Evolutionary conservation across 2,329 filamentous ascomycete species (phyloP), one percentile per base, ranked within the genome.

Genomic region (Talaromyces sp.): DNA sequence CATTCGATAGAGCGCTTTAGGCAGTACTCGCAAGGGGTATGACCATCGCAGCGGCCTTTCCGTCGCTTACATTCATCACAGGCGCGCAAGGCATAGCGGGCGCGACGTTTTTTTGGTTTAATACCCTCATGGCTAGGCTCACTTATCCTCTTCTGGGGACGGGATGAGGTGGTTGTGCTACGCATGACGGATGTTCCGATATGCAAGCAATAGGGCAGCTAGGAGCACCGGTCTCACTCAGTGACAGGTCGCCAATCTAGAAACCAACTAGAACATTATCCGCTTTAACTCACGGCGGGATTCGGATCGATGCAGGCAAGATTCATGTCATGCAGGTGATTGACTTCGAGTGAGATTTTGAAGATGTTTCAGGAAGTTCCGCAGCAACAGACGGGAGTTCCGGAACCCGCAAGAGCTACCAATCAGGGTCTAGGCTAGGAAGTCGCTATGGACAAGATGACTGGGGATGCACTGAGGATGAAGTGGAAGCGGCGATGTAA

Each of bases 21-120:
- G 27, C 57, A 60, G 22, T 45, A 60, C 22, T 27, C 57, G 14
- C 57, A 60, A 2, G 57, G 57, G 19, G 37, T 7, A 31, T 13
- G 22, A 10, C 57, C 57, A 33, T 60, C 57, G 7, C 57, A 60
- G 6, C 57, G 57, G 57, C 57, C 57, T 60, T 60, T 60, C 37
- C 57, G 57, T 13, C 41, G 37, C 27, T 47, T 43, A n/a, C 57
- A 60, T 60, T 43, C 57, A 11, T 45, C 39, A 11, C 57, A 60
- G 14, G 57, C 57, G 10, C 41, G 37, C 41, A 47, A 35, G 37
- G 57, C 57, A 45, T 60, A 60, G 14, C 57, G 57, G 2, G 57
- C 57, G 3, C 57, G 37, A 9, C 41, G 37, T 47, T 41, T 60
- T 9, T 22, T 47, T 10, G 57, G 57, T n/a, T 10, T 22, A 37